phyloP scores from a whole-genome alignment of 176 grass and related monocot species.

The Panicum miliaceum region DNA sequence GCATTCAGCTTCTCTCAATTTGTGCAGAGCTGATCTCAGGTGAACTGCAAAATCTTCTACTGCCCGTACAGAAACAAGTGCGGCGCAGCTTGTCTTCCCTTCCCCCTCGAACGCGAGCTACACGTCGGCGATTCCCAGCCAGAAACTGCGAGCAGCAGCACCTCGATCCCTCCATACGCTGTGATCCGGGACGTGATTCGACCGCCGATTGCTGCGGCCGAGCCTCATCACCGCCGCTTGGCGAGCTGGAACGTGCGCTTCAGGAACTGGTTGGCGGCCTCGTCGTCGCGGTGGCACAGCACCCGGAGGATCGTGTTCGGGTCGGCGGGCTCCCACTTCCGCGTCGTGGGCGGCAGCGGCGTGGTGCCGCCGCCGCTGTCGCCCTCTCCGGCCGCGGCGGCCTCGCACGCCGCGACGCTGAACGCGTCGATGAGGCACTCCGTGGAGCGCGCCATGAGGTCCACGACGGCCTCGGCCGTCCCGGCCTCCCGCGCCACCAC shows the following conservation, averaged over 20 bases:
- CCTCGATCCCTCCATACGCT: neutral
- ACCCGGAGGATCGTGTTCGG: conserved; percentile 83
- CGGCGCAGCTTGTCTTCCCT: neutral
- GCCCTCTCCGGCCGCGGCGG: conserved; percentile 33
- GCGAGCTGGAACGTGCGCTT: conserved; percentile 85
- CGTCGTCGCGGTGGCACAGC: conserved; percentile 83
- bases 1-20: neutral
- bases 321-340: conserved; percentile 68
- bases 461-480: conserved; percentile 57
- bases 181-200: neutral
- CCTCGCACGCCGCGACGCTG: conserved; percentile 55
- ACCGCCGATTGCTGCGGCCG: neutral
- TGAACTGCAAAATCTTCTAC: neutral
- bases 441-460: conserved; percentile 66
- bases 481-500: conserved; percentile 63
- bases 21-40: neutral
- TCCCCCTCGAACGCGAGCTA: neutral
- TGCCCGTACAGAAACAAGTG: neutral
- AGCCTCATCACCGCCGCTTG: conserved; percentile 54
- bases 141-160: neutral
- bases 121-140: neutral
- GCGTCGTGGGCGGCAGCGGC: conserved; percentile 69
- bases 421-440: conserved; percentile 75
- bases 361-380: neutral
- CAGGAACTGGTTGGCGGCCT: conserved; percentile 78